Evolutionary conservation across 192 early-diverging fungal species (phyloP).

Genomic region (Coemansia sp.): DNA sequence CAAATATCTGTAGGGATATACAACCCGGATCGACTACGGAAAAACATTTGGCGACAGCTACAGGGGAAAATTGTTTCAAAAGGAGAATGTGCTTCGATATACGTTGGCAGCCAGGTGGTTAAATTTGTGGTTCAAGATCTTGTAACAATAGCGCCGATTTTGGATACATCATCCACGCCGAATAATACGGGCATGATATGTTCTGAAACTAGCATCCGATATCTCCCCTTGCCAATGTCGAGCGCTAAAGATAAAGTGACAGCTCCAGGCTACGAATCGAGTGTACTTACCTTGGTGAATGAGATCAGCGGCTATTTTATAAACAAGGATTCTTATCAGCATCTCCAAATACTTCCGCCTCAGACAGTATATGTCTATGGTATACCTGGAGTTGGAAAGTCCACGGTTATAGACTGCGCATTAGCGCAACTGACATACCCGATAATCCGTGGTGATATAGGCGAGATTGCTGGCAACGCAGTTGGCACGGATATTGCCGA

Average conservation of each 20-base stretch:
- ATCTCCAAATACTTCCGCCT: slow-evolving; percentile 18
- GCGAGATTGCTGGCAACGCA: slow-evolving; percentile 27
- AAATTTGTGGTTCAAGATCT: not conserved
- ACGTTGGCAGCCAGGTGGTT: slow-evolving; percentile 16
- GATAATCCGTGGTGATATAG: slow-evolving; percentile 16
- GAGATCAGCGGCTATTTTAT: slow-evolving; percentile 37
- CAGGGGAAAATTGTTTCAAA: not conserved
- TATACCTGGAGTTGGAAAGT: slow-evolving; percentile 35
- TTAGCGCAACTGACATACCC: slow-evolving; percentile 18
- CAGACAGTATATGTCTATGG: slow-evolving; percentile 26
- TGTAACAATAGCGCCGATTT: no score
- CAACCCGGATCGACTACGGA: no score
- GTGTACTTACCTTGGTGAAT: slow-evolving; percentile 3
- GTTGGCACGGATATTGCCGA: slow-evolving; percentile 32
- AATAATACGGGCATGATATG: slow-evolving; percentile 6
- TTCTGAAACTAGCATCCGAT: slow-evolving; percentile 4
- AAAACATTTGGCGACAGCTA: not conserved
- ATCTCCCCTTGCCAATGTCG: not conserved
- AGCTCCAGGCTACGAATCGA: slow-evolving; percentile 29
- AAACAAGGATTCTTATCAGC: slow-evolving; percentile 10
- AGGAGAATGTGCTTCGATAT: not conserved
- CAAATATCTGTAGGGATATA: no score
- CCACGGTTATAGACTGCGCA: slow-evolving; percentile 19
- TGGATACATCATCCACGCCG: not conserved
- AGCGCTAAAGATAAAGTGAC: no score